Conservation (phyloP, 345 rosid species). For the Conringia planisiliqua region DNA sequence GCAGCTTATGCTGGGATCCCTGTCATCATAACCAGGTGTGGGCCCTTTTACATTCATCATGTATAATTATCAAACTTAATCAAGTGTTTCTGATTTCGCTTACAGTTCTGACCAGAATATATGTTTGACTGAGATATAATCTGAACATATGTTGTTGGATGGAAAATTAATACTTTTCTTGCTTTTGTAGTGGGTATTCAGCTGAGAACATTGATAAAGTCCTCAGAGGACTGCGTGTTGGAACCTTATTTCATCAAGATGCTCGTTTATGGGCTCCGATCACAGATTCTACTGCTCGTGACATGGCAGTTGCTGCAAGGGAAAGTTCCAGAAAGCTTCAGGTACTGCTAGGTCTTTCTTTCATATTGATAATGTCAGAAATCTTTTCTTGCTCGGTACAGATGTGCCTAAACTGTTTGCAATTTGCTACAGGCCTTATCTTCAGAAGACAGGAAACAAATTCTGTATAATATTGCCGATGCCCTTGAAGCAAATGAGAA, state of each 20-base stretch:
- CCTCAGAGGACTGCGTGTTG: conserved; percentile 79
- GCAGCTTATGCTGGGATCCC: conserved; percentile 94
- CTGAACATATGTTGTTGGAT: background rate
- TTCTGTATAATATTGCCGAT: conserved; percentile 72
- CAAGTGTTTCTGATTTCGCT: background rate
- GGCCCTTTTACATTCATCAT: background rate
- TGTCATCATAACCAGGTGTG: conserved; percentile 91
- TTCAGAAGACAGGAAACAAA: conserved; percentile 68
- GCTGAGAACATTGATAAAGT: conserved; percentile 71
- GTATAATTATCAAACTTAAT: background rate
- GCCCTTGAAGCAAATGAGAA: conserved; percentile 79
- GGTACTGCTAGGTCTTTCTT: conserved; percentile 41
- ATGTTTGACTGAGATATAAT: background rate
- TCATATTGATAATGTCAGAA: background rate
- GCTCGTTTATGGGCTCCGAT: conserved; percentile 66
- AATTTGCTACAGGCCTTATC: conserved; percentile 62
- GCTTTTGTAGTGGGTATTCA: conserved; percentile 68
- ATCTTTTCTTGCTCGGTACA: conserved; percentile 5
- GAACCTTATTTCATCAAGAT: conserved; percentile 93
- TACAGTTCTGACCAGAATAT: background rate
- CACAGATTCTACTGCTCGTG: conserved; percentile 59
- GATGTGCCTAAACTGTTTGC: background rate
- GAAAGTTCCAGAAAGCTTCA: conserved; percentile 89
- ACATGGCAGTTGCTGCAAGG: conserved; percentile 94
- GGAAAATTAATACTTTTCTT: conserved; percentile 7